Evolutionary conservation across 306 rosid species (phyloP), one percentile per base, ranked within the genome.

Genomic region (Citrullus mucosospermus): DNA sequence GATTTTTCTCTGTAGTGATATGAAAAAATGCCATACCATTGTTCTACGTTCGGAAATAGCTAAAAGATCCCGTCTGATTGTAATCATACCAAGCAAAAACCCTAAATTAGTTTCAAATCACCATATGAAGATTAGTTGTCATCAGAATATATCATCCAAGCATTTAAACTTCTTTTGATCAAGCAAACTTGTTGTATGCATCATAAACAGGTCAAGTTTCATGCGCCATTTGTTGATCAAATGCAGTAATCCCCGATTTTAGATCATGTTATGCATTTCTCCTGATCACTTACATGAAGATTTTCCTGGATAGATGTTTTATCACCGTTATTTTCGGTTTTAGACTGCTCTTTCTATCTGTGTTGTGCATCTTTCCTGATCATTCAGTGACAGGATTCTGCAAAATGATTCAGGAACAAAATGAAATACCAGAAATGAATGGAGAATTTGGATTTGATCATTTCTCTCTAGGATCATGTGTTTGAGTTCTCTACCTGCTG

Each of bases 361-460:
- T 25, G 28, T 50, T 32, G 51, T 54, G 75, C 55, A 50, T 61
- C 72, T 32, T 7, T 57, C 18, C 55, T 79, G 56, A 58, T 43
- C 54, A 20, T 73, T 61, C 68, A 43, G 60, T 85, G 76, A 76
- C 68, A 51, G 74, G 66, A 41, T 58, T 68, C 22, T 78, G 66
- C 74, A 58, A 34, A 62, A 16, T 62, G 78, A 66, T 79, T 81
- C 93, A 93, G 96, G 98, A 85, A n/a, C 93, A 86, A 51, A 87
- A 80, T 48, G 91, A 90, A 56, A 59, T 80, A 77, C 18, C 78
- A 28, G 28, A 86, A 75, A 77, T 84, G 86, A 92, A 89, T 77
- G 89, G 87, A 83, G 93, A 88, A 58, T 67, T 86, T 59, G 90
- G 90, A 76, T 86, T 80, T 36, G 92, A 89, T 80, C 82, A 82